Evolutionary conservation across 441 rosid species (phyloP).

Genomic region (Pelargonium myrrhifolium): DNA sequence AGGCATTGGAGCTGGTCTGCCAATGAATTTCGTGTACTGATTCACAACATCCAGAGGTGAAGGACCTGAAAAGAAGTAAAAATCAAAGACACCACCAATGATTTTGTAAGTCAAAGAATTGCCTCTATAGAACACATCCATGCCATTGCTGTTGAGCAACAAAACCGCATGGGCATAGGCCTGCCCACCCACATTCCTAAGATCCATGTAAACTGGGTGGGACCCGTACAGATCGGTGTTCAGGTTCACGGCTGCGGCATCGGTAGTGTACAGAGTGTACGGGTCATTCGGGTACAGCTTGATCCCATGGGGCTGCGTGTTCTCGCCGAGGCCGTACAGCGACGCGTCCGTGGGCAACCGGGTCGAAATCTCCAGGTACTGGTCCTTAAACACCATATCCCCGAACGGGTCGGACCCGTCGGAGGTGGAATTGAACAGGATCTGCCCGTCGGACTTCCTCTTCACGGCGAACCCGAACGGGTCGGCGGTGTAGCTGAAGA

Average conservation of each 20-base stretch:
- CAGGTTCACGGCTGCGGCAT: conserved; percentile 68
- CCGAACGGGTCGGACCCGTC: conserved; percentile 41
- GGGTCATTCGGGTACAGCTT: conserved; percentile 82
- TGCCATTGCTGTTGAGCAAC: conserved; percentile 83
- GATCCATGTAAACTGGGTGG: conserved; percentile 95
- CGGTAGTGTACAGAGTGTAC: conserved; percentile 77
- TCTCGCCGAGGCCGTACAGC: conserved; percentile 86
- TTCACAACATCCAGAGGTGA: conserved; percentile 72
- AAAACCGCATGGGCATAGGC: conserved; percentile 69
- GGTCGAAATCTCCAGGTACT: conserved; percentile 88
- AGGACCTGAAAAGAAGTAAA: conserved; percentile 81
- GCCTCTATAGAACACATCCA: conserved; percentile 89
- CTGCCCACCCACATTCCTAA: conserved; percentile 60
- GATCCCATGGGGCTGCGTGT: conserved; percentile 89
- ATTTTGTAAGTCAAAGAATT: conserved; percentile 76
- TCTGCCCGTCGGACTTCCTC: conserved; percentile 66
- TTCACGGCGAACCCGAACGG: conserved; percentile 85
- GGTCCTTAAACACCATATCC: conserved; percentile 82
- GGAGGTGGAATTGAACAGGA: conserved; percentile 71
- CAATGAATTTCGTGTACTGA: conserved; percentile 74
- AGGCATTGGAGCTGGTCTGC: conserved; percentile 98
- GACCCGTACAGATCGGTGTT: conserved; percentile 90
- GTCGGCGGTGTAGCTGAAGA: conserved; percentile 58
- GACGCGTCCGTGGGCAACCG: conserved; percentile 70
- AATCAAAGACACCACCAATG: conserved; percentile 87